A percentile compares a stretch with the other conserved stretches of the same genome.
phyloP scores from a whole-genome alignment of 2,329 filamentous ascomycete genomes.

The Cladosporium sp. region DNA sequence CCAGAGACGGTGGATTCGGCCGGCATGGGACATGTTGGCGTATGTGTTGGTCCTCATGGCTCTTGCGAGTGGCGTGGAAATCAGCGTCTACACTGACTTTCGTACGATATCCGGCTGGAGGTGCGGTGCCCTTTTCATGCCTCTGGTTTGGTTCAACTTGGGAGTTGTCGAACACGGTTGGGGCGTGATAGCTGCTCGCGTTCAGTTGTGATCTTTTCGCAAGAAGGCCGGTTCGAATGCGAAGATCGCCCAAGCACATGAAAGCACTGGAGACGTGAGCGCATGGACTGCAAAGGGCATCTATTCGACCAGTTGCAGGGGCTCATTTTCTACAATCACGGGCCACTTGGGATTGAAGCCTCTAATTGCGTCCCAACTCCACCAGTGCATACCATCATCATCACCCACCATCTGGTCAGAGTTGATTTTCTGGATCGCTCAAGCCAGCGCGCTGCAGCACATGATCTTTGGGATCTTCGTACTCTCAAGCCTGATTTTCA shows the following conservation, averaged over 20 bases:
- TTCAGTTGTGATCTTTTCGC: background rate
- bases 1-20: too few species aligned
- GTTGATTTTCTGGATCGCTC: background rate
- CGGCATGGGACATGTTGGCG: too few species aligned
- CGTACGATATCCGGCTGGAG: slow-evolving; percentile 1
- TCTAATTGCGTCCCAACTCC: background rate
- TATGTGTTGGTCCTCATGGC: background rate
- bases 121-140: slow-evolving; percentile 6
- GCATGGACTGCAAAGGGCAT: too few species aligned
- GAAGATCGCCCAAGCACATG: too few species aligned
- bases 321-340: too few species aligned
- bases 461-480: slow-evolving; percentile 7
- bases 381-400: background rate
- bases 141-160: slow-evolving; percentile 2
- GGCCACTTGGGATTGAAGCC: background rate
- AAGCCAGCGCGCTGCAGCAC: background rate
- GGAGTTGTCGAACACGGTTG: background rate
- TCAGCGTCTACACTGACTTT: slow-evolving; percentile 1
- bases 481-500: slow-evolving; percentile 5
- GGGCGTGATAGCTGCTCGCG: background rate
- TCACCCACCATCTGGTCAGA: background rate
- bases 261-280: too few species aligned
- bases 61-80: background rate
- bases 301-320: too few species aligned
- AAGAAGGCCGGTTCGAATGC: too few species aligned